Conservation (phyloP, 202 grass and related monocot species). For the Zoysia matrella region DNA sequence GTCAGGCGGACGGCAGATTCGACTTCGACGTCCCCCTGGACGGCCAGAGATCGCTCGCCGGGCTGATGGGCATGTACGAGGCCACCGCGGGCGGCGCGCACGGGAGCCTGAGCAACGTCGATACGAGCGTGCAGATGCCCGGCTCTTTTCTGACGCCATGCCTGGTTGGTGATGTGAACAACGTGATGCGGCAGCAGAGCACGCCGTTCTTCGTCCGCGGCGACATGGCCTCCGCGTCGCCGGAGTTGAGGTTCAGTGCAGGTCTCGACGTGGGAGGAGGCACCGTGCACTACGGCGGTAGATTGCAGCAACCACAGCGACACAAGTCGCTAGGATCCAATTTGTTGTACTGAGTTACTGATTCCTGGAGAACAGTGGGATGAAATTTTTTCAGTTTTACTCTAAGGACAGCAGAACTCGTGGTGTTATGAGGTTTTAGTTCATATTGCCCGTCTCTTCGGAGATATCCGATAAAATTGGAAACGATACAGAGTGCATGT, state of each 20-base stretch:
- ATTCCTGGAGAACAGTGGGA: slow-evolving; percentile 13
- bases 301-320: slow-evolving; percentile 31
- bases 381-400: background rate
- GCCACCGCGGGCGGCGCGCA: slow-evolving; percentile 41
- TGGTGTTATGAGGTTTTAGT: too few relatives aligned
- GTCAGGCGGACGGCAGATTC: slow-evolving; percentile 22
- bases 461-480: too few relatives aligned
- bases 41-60: slow-evolving; percentile 69
- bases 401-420: too few relatives aligned
- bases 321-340: slow-evolving; percentile 45
- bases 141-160: slow-evolving; percentile 11
- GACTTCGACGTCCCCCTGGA: slow-evolving; percentile 56
- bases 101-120: slow-evolving; percentile 16
- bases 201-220: slow-evolving; percentile 37
- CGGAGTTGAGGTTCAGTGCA: slow-evolving; percentile 40
- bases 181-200: background rate
- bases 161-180: slow-evolving; percentile 25
- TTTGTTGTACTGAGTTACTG: too few relatives aligned
- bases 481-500: too few relatives aligned
- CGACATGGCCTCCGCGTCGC: slow-evolving; percentile 4
- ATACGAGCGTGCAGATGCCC: background rate
- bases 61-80: slow-evolving; percentile 79
- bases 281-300: slow-evolving; percentile 28
- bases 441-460: too few relatives aligned
- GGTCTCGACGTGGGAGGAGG: slow-evolving; percentile 14